phyloP scores from a whole-genome alignment of 2,329 filamentous ascomycete species.

The Apiospora arundinis region DNA sequence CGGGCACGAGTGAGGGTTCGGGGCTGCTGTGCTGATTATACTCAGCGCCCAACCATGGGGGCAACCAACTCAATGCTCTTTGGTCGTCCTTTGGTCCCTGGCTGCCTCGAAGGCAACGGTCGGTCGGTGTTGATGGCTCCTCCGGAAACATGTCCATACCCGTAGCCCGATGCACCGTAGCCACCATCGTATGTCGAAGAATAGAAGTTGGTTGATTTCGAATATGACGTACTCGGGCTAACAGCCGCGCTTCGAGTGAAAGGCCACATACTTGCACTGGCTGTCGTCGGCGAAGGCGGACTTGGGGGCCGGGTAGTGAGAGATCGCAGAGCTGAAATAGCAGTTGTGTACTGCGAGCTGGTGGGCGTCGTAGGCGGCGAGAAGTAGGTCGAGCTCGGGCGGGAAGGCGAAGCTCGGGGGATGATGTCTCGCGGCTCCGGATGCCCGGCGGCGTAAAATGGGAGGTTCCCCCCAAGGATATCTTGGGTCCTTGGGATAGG shows the following conservation, averaged over 20 bases:
- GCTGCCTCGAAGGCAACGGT: slow-evolving; percentile 62
- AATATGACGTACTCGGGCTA: slow-evolving; percentile 61
- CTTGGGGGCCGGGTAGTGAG: slow-evolving; percentile 60
- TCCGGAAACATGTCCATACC: slow-evolving; percentile 46
- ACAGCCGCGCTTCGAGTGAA: slow-evolving; percentile 58
- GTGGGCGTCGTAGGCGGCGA: slow-evolving; percentile 60
- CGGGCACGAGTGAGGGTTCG: background rate
- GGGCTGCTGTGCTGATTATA: background rate
- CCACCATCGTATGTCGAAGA: slow-evolving; percentile 60
- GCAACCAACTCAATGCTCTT: slow-evolving; percentile 70
- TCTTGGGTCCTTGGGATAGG: slow-evolving; percentile 39
- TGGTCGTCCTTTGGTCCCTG: slow-evolving; percentile 60
- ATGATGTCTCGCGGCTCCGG: slow-evolving; percentile 67
- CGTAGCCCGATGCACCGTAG: slow-evolving; percentile 45
- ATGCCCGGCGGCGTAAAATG: slow-evolving; percentile 52
- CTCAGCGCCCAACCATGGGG: slow-evolving; percentile 59
- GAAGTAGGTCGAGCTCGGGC: slow-evolving; percentile 61
- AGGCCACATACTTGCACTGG: slow-evolving; percentile 57
- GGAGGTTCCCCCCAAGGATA: slow-evolving; percentile 45
- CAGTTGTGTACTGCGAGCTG: slow-evolving; percentile 53
- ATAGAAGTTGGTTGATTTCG: slow-evolving; percentile 49
- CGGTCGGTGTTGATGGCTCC: slow-evolving; percentile 52
- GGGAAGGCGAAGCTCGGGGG: slow-evolving; percentile 67
- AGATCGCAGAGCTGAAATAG: slow-evolving; percentile 62
- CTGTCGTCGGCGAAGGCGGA: slow-evolving; percentile 58